Evolutionary conservation across 106 monocot genomes (phyloP).

Genomic region (Ottelia alismoides): DNA sequence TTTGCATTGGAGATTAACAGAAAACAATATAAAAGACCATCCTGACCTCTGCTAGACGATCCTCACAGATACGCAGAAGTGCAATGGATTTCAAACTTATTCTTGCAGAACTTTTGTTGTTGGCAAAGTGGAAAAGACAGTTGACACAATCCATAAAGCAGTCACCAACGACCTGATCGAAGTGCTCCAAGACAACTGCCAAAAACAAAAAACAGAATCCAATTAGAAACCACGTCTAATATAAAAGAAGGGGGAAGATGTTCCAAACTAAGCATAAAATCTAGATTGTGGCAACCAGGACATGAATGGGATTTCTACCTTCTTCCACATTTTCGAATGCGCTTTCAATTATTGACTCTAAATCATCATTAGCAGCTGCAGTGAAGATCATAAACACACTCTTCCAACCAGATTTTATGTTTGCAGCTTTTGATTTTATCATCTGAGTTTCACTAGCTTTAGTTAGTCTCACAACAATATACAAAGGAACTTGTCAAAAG

Average conservation of each 20-base stretch:
- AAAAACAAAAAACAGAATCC: constrained; percentile 5
- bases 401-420: constrained; percentile 88
- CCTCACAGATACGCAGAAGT: constrained; percentile 83
- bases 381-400: too few species aligned
- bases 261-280: neutral
- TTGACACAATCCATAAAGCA: constrained; percentile 98
- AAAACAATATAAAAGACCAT: too few species aligned
- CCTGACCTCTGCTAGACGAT: constrained; percentile 90
- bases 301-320: constrained; percentile 11
- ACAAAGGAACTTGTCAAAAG: too few species aligned
- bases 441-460: too few species aligned
- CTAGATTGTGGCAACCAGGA: neutral
- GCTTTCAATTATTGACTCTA: constrained; percentile 67
- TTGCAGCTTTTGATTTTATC: constrained; percentile 79
- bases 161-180: constrained; percentile 85
- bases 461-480: too few species aligned
- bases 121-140: constrained; percentile 80
- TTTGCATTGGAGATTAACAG: too few species aligned
- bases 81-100: constrained; percentile 93
- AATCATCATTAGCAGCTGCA: constrained; percentile 76
- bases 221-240: too few species aligned
- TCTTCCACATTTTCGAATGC: constrained; percentile 95
- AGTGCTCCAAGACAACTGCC: constrained; percentile 84
- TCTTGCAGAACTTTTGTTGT: constrained; percentile 61
- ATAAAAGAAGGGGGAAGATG: too few species aligned